These are phyloP conservation scores for Sugiyamaella paludigena DNA, from an alignment of 1,139 yeast genomes.

Conservation along the genomic window DNA sequence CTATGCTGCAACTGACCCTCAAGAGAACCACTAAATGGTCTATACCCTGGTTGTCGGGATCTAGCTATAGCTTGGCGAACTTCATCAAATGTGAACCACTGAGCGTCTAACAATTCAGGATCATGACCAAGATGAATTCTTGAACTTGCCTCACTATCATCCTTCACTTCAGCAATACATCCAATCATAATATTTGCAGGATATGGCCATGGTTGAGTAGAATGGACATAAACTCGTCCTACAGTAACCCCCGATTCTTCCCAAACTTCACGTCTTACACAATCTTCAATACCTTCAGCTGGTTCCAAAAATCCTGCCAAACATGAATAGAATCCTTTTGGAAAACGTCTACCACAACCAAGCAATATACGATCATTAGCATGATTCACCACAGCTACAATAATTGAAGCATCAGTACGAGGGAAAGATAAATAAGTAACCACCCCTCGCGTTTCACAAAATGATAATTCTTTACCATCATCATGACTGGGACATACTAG, in stretches of 20 bases:
- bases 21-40: slow-evolving; percentile 5
- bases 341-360: slow-evolving; percentile 63
- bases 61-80: slow-evolving; percentile 48
- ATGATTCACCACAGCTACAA: slow-evolving; percentile 69
- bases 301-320: slow-evolving; percentile 97
- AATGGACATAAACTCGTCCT: slow-evolving; percentile 53
- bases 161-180: slow-evolving; percentile 68
- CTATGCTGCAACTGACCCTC: slow-evolving; percentile 23
- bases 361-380: slow-evolving; percentile 63
- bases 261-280: slow-evolving; percentile 87
- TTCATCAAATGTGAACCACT: slow-evolving; percentile 68
- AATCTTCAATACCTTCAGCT: slow-evolving; percentile 84
- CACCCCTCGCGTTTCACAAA: slow-evolving; percentile 40
- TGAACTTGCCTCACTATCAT: slow-evolving; percentile 50
- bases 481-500: slow-evolving; percentile 53
- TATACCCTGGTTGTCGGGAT: slow-evolving; percentile 30
- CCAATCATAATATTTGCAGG: slow-evolving; percentile 82
- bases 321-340: slow-evolving; percentile 60
- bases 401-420: slow-evolving; percentile 84
- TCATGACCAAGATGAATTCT: slow-evolving; percentile 72
- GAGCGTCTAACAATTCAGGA: slow-evolving; percentile 77
- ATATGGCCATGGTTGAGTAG: slow-evolving; percentile 95
- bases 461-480: slow-evolving; percentile 26
- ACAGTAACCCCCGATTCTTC: slow-evolving; percentile 89
- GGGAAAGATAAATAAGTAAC: slow-evolving; percentile 71